Evolutionary conservation across 768 basidiomycete species (phyloP), one percentile per base, ranked within the genome.

Genomic region (Rhodosporidiobolus sp.): DNA sequence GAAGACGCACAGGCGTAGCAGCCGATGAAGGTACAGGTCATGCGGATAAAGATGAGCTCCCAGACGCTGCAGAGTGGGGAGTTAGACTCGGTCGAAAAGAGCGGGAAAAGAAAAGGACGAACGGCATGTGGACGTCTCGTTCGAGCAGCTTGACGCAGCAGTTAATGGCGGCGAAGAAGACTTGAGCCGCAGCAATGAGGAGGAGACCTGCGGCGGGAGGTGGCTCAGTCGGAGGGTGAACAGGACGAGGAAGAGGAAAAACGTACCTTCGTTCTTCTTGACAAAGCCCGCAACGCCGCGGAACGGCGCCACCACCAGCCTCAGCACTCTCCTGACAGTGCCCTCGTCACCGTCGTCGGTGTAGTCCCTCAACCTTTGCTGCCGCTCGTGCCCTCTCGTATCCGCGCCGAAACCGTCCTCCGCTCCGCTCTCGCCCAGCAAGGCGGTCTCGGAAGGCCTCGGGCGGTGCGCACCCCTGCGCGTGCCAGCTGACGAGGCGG

Each of bases 31-130:
- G 75, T 76, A 3, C 65, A 24, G 6, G 9, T 2, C 75, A 76
- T 76, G 16, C 75, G 71, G 6, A 76, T 52, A 8, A 43, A 19
- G 28, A 76, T 73, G 9, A 73, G 26, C 28, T 76, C 59, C 65
- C 63, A 68, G 5, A 52, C 20, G 34, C 16, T 32, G 55, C 1
- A 34, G 48, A 0, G n/a, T n/a, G n/a, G 48, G 53, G 6, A 24
- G 26, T 38, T 45, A 12, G 28, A 14, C 9, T 24, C 19, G 8
- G 9, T 20, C 32, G 35, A 20, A 17, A 12, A 10, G 6, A 34
- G 7, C 0, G 1, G 22, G 24, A 22, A 19, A 28, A 14, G 35
- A 14, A 28, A 43, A 12, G 22, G n/a, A n/a, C 57, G 43, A 28
- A n/a, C 43, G 70, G 70, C 7, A 72, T 50, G 0, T 24, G 2